Evolutionary conservation across 1,284 basidiomycete species (phyloP).

Genomic region (Termitomyces sp.): DNA sequence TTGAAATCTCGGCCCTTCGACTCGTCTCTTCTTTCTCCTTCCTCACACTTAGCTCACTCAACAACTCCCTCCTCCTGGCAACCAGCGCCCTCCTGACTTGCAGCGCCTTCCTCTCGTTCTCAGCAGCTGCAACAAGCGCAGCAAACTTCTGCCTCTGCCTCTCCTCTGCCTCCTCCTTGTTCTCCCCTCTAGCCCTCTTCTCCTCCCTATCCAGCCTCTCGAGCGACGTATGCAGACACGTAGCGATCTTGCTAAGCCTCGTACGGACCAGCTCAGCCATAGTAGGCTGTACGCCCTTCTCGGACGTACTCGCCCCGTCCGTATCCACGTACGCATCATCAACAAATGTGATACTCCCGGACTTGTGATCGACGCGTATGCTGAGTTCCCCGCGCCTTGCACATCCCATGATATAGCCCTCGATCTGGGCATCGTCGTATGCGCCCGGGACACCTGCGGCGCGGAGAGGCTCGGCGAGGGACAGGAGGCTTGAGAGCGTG

Average conservation of each 20-base stretch:
- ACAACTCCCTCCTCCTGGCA: constrained; percentile 82
- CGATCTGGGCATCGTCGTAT: constrained; percentile 75
- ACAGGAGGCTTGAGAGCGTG: constrained; percentile 71
- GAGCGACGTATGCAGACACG: constrained; percentile 70
- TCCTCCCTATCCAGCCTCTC: constrained; percentile 40
- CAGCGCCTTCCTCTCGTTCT: constrained; percentile 73
- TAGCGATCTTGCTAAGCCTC: constrained; percentile 73
- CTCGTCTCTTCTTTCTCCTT: constrained; percentile 91
- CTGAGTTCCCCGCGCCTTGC: constrained; percentile 86
- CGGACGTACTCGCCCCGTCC: constrained; percentile 18
- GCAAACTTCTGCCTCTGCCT: constrained; percentile 50
- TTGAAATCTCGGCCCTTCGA: constrained; percentile 68
- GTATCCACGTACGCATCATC: constrained; percentile 64
- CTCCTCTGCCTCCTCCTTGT: constrained; percentile 48
- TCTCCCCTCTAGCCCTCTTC: constrained; percentile 37
- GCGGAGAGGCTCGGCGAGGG: constrained; percentile 73
- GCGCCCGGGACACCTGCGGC: constrained; percentile 45
- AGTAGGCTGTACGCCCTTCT: constrained; percentile 60
- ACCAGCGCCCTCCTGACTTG: constrained; percentile 79
- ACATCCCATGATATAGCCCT: constrained; percentile 91
- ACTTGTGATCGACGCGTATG: constrained; percentile 88
- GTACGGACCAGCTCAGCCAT: constrained; percentile 68
- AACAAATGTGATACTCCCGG: constrained; percentile 82
- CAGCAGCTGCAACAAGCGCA: constrained; percentile 52
- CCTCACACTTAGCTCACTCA: constrained; percentile 80